A percentile compares a stretch with the other conserved stretches of the same genome.
These are phyloP conservation scores for Ramaria rubella DNA, from an alignment of 768 basidiomycete species.

Conservation along the genomic window DNA sequence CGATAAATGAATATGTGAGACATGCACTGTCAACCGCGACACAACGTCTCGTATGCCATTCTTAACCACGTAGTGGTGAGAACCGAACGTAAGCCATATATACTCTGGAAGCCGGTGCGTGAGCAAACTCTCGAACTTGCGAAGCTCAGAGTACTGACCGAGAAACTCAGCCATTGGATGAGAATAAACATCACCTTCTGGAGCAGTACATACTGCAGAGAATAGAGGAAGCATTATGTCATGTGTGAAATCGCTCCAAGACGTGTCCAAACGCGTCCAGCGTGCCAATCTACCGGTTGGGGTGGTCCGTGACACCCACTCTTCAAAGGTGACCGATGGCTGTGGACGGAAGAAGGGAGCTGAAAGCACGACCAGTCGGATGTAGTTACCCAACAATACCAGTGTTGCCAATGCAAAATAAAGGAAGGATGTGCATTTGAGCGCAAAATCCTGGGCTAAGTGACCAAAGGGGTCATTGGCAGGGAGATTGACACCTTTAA, in stretches of 20 bases:
- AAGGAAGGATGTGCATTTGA: conserved; percentile 25
- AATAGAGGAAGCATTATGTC: conserved; percentile 57
- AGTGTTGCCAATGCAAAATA: conserved; percentile 39
- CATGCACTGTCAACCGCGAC: conserved; percentile 35
- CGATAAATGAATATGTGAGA: conserved; percentile 48
- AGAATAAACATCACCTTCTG: conserved; percentile 43
- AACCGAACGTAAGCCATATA: conserved; percentile 59
- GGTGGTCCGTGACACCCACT: conserved; percentile 40
- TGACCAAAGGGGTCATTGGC: conserved; percentile 24
- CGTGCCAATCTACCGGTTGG: conserved; percentile 37
- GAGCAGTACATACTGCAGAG: conserved; percentile 67
- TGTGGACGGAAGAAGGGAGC: conserved; percentile 36
- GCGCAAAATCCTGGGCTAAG: conserved; percentile 13
- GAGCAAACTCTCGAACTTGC: background rate
- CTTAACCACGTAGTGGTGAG: conserved; percentile 59
- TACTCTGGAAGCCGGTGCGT: conserved; percentile 43
- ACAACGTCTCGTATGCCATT: conserved; percentile 58
- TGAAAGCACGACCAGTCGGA: conserved; percentile 36
- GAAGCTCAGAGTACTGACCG: conserved; percentile 34
- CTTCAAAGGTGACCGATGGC: conserved; percentile 36
- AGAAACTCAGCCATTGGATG: conserved; percentile 63
- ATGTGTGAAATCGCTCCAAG: conserved; percentile 48
- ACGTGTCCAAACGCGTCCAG: conserved; percentile 40
- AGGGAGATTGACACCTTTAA: conserved; percentile 47
- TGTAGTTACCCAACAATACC: conserved; percentile 40